These are phyloP conservation scores for Dothistroma septosporum DNA, from an alignment of 2,329 filamentous ascomycete genomes.

Conservation along the genomic window DNA sequence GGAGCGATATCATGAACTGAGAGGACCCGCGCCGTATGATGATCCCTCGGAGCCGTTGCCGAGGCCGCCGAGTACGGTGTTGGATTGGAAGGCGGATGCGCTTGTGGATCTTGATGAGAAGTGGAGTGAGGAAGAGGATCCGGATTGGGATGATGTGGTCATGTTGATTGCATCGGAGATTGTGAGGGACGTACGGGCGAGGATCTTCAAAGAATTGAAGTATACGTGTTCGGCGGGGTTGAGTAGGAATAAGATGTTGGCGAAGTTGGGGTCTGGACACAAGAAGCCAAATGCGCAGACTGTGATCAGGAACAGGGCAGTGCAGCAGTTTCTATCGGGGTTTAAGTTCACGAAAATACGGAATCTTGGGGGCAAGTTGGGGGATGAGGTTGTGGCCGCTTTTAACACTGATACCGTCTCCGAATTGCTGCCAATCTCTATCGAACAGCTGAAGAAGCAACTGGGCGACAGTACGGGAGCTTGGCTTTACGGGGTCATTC, in stretches of 20 bases:
- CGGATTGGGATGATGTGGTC: slow-evolving; percentile 94
- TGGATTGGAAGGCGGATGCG: slow-evolving; percentile 78
- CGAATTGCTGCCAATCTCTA: slow-evolving; percentile 66
- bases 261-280: slow-evolving; percentile 85
- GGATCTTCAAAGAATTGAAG: slow-evolving; percentile 64
- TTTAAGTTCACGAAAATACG: slow-evolving; percentile 96
- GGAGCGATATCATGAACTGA: slow-evolving; percentile 70
- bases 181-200: slow-evolving; percentile 67
- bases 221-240: slow-evolving; percentile 93
- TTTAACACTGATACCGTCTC: slow-evolving; percentile 78
- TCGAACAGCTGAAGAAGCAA: slow-evolving; percentile 72
- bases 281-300: slow-evolving; percentile 95
- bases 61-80: slow-evolving; percentile 63
- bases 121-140: slow-evolving; percentile 71
- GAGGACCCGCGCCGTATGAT: slow-evolving; percentile 64
- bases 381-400: slow-evolving; percentile 74
- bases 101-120: slow-evolving; percentile 49
- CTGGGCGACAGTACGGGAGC: slow-evolving; percentile 78
- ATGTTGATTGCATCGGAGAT: slow-evolving; percentile 87
- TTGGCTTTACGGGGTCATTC: slow-evolving; percentile 80
- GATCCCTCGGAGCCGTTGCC: slow-evolving; percentile 67
- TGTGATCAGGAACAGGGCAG: slow-evolving; percentile 80
- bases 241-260: slow-evolving; percentile 88
- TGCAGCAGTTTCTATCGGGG: slow-evolving; percentile 70
- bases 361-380: slow-evolving; percentile 91